phyloP scores from a whole-genome alignment of 1,284 basidiomycete species.

The Marasmius fiardii region DNA sequence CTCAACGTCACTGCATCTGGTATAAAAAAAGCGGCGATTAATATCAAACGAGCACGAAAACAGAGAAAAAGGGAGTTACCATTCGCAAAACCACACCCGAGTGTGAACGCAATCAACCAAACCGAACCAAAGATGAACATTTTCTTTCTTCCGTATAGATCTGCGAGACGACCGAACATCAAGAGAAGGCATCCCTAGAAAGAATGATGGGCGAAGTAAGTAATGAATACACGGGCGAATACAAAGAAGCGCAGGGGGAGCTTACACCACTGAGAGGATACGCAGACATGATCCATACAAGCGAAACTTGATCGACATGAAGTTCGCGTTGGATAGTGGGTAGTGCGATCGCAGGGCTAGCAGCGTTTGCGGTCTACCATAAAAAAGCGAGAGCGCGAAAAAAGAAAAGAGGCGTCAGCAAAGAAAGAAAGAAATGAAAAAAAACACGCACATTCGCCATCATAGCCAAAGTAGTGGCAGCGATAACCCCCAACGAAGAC shows the following conservation, averaged over 20 bases:
- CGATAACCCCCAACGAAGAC: neutral
- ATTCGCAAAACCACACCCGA: constrained; percentile 52
- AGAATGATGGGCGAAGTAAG: too few species aligned
- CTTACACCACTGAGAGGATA: neutral
- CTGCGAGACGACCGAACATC: constrained; percentile 67
- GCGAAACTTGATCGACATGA: neutral
- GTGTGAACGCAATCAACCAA: constrained; percentile 42
- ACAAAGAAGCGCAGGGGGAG: too few species aligned
- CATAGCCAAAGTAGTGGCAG: neutral
- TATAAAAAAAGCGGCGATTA: constrained; percentile 1
- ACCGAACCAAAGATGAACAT: constrained; percentile 54
- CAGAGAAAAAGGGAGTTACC: constrained; percentile 29
- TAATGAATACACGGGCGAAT: too few species aligned
- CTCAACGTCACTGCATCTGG: constrained; percentile 58
- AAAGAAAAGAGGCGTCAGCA: neutral
- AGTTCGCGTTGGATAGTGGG: neutral
- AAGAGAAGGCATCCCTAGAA: constrained; percentile 68
- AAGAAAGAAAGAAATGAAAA: neutral
- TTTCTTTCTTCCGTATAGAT: constrained; percentile 67
- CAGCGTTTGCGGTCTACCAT: neutral
- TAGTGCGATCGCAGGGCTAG: neutral
- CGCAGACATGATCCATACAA: neutral
- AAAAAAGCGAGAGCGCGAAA: too few species aligned
- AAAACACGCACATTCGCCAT: neutral
- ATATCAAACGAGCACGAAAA: neutral